These are phyloP conservation scores for Ustilago sp. DNA, from an alignment of 1,284 basidiomycete genomes.

Conservation along the genomic window DNA sequence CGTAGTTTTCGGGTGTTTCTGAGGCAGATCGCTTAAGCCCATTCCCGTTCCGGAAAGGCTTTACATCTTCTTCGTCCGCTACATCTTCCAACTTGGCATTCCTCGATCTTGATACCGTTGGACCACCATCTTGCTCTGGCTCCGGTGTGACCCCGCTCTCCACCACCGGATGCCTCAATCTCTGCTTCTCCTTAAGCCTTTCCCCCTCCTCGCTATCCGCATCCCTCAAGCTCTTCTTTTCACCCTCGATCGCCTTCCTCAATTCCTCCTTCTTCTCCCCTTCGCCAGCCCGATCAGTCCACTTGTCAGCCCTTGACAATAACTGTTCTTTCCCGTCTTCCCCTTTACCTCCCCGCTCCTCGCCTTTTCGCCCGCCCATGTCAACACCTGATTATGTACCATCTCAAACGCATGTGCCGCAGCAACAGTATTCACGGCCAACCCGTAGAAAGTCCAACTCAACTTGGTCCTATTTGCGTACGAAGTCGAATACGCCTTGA, in stretches of 20 bases:
- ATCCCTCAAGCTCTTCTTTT: constrained; percentile 42
- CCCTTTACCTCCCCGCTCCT: constrained; percentile 17
- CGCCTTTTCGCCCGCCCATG: constrained; percentile 42
- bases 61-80: constrained; percentile 30
- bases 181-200: constrained; percentile 26
- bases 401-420: constrained; percentile 59
- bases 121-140: constrained; percentile 1
- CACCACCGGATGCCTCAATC: constrained; percentile 20
- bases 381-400: constrained; percentile 56
- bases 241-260: constrained; percentile 44
- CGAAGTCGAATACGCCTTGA: constrained; percentile 47
- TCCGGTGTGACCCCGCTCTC: constrained; percentile 11
- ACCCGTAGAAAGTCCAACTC: constrained; percentile 56
- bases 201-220: constrained; percentile 23
- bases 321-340: constrained; percentile 48
- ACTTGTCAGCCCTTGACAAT: constrained; percentile 43
- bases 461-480: constrained; percentile 37
- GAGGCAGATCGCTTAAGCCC: constrained; percentile 30
- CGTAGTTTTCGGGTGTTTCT: not conserved
- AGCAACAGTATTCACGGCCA: constrained; percentile 55
- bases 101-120: constrained; percentile 5
- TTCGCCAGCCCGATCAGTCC: constrained; percentile 49
- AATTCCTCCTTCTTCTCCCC: constrained; percentile 55
- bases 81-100: constrained; percentile 52
- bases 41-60: constrained; percentile 26